A percentile compares a stretch with the other conserved stretches of the same genome.
Conservation (phyloP, 768 basidiomycete species). For the Boletus pseudopeckii region DNA sequence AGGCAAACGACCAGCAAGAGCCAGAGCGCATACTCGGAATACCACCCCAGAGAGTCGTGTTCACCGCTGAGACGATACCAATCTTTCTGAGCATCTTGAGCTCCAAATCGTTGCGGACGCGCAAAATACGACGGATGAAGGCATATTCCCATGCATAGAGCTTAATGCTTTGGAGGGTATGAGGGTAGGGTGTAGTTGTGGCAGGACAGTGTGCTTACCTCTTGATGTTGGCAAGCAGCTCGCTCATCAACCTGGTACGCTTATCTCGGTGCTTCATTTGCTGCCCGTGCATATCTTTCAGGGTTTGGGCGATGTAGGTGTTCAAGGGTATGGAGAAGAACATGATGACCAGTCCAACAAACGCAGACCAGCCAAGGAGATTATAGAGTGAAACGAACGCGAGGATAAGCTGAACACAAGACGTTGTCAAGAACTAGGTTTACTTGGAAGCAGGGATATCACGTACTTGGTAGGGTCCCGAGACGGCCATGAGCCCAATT, state of each 20-base stretch:
- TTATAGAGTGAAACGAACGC: slow-evolving; percentile 88
- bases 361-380: slow-evolving; percentile 86
- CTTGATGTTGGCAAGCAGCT: slow-evolving; percentile 84
- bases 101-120: slow-evolving; percentile 80
- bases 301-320: slow-evolving; percentile 65
- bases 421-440: background rate
- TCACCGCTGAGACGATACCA: slow-evolving; percentile 66
- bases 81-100: slow-evolving; percentile 80
- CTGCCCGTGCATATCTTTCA: slow-evolving; percentile 75
- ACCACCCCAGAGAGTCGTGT: slow-evolving; percentile 60
- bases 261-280: slow-evolving; percentile 95
- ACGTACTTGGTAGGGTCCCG: slow-evolving; percentile 78
- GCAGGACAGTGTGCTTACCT: slow-evolving; percentile 39
- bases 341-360: slow-evolving; percentile 86
- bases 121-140: slow-evolving; percentile 75
- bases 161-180: slow-evolving; percentile 58
- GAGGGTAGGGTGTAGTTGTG: background rate
- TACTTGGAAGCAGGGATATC: slow-evolving; percentile 23
- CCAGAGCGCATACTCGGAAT: slow-evolving; percentile 44
- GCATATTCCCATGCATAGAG: slow-evolving; percentile 94
- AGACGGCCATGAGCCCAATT: slow-evolving; percentile 80
- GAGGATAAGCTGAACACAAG: slow-evolving; percentile 56
- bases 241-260: slow-evolving; percentile 83
- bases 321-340: slow-evolving; percentile 71
- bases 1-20: background rate